Base-by-base conservation (phyloP, 2,329 filamentous ascomycete genomes). In the Cladosporium austrohemisphaericum region DNA sequence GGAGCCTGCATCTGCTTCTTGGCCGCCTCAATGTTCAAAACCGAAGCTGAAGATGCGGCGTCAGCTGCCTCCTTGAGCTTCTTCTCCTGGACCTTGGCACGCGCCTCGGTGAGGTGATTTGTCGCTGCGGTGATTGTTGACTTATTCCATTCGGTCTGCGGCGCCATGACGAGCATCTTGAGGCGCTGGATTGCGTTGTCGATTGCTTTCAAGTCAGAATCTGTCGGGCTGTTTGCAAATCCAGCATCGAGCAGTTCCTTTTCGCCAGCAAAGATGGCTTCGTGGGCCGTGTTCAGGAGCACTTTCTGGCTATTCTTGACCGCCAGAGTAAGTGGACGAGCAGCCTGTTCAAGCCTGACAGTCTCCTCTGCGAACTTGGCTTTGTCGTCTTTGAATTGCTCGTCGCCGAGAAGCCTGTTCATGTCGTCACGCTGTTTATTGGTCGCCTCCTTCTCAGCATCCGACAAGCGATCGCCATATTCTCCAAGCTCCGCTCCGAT, bases 251-350 rank as follows among this genome's bases (percentile, higher is more conserved):
- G 47, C 2, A 65, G 52, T n/a, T 63, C 61, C 31, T 63, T 65
- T 43, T 68, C 65, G 9, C 57, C 64, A 1, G 58, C 60, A 20
- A 68, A 66, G 38, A 68, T 65, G 14, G 63, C 64, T 38, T 66
- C 64, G 41, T 68, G 66, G 1, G 66, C 65, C 6, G 64, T 51
- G 14, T 57, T 60, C 43, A 67, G 43, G 8, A 66, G 55, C 1
- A 56, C 26, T 28, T 65, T 64, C 18, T 64, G 57, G 1, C 60
- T 57, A 11, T 58, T 53, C 9, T 55, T 50, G 7, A 61, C 53
- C 9, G 56, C 52, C 6, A 55, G 40, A 2, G 52, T 54, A 33
- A 68, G 52, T 7, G 64, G 63, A 9, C 51, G 48, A 10, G 56
- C 45, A 5, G 50, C 53, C 36, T 57, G 41, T 23, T 57, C 54